Evolutionary conservation across 192 early-diverging fungal genomes (phyloP).

Genomic region (Coemansia sp.): DNA sequence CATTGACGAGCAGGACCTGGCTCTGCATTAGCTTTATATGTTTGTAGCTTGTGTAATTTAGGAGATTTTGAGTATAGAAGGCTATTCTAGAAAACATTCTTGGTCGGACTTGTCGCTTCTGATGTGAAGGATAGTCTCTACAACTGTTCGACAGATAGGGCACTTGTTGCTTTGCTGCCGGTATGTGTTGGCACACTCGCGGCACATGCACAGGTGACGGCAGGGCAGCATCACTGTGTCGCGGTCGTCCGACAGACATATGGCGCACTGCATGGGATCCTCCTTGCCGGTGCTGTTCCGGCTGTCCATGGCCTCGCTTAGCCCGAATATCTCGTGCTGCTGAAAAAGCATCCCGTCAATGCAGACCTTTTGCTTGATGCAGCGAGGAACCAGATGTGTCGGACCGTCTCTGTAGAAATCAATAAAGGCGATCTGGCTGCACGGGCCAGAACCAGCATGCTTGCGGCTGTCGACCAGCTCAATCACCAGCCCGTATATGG

Average conservation of each 20-base stretch:
- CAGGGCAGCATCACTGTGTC: constrained; percentile 76
- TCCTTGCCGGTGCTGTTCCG: constrained; percentile 9
- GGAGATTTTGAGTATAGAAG: background rate
- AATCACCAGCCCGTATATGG: constrained; percentile 40
- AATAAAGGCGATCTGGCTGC: constrained; percentile 46
- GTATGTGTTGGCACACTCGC: constrained; percentile 68
- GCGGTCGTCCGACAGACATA: constrained; percentile 72
- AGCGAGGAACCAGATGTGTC: constrained; percentile 32
- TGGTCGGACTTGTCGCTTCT: constrained; percentile 3
- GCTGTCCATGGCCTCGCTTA: constrained; percentile 26
- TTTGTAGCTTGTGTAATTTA: background rate
- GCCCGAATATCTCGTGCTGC: constrained; percentile 49
- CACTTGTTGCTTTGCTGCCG: constrained; percentile 55
- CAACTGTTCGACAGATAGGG: constrained; percentile 47
- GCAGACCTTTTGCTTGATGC: constrained; percentile 44
- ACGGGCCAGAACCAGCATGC: background rate
- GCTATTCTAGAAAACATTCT: background rate
- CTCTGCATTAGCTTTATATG: background rate
- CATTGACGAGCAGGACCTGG: constrained; percentile 2
- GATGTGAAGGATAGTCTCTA: constrained; percentile 41
- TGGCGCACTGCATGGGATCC: constrained; percentile 66
- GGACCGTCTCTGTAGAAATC: constrained; percentile 40
- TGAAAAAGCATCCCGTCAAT: constrained; percentile 27
- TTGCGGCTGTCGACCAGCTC: constrained; percentile 31
- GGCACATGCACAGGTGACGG: constrained; percentile 78